phyloP scores from a whole-genome alignment of 345 rosid species.

The Hypericum perforatum region DNA sequence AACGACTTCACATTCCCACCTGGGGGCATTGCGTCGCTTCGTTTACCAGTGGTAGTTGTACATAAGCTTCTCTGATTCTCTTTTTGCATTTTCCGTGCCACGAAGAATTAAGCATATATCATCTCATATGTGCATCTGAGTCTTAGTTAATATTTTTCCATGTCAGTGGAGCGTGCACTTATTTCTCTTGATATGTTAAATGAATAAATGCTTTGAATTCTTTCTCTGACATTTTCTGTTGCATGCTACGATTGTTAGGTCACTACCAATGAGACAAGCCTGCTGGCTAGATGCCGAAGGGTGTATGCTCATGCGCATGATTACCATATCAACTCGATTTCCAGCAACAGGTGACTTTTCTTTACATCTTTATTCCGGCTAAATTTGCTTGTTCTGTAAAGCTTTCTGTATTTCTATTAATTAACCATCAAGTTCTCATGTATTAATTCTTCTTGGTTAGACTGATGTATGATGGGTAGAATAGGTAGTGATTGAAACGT shows the following conservation, averaged over 20 bases:
- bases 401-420: neutral
- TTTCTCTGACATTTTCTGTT: conserved; percentile 1
- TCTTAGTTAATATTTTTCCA: too few relatives aligned
- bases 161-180: too few relatives aligned
- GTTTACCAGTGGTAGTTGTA: conserved; percentile 81
- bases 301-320: conserved; percentile 98
- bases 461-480: too few relatives aligned
- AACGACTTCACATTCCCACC: conserved; percentile 53
- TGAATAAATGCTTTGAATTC: neutral
- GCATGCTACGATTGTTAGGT: conserved; percentile 36
- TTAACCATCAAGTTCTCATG: neutral
- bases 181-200: too few relatives aligned
- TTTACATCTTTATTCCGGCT: neutral
- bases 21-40: conserved; percentile 74
- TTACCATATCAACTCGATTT: conserved; percentile 96
- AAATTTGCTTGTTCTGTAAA: neutral
- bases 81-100: neutral
- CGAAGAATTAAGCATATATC: conserved; percentile 3
- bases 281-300: conserved; percentile 88
- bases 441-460: neutral
- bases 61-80: conserved; percentile 6
- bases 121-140: conserved; percentile 1
- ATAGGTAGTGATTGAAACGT: too few relatives aligned
- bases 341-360: conserved; percentile 62
- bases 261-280: conserved; percentile 68